Percentiles rank a stretch among this genome's conserved stretches.
These are phyloP conservation scores for Boletus sp. DNA, from an alignment of 768 basidiomycete genomes.

Conservation along the genomic window DNA sequence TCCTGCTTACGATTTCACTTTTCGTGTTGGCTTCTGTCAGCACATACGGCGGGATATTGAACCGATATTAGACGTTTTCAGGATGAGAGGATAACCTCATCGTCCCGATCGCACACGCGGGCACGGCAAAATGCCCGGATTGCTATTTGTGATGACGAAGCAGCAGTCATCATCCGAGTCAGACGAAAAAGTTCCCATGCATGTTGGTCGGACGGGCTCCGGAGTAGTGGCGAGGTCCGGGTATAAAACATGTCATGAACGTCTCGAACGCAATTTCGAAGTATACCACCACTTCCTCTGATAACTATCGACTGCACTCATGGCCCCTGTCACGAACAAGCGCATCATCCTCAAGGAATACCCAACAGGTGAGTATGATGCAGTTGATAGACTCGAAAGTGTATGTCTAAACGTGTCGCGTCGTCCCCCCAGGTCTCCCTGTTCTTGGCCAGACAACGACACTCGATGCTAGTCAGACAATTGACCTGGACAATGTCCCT, in stretches of 20 bases:
- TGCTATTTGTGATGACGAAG: background rate
- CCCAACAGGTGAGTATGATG: background rate
- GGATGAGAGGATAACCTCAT: no score
- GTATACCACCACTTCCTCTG: background rate
- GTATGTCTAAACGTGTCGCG: background rate
- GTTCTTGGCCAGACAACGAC: conserved; percentile 42
- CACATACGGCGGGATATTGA: background rate
- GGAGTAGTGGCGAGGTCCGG: background rate
- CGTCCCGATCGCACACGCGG: background rate
- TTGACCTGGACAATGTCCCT: conserved; percentile 46
- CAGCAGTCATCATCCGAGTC: background rate
- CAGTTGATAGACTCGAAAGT: no score
- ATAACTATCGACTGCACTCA: background rate
- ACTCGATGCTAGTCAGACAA: conserved; percentile 42
- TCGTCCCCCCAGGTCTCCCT: background rate
- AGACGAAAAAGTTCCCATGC: background rate
- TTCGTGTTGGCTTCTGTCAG: background rate
- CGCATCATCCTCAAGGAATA: conserved; percentile 37
- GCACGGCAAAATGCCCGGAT: background rate
- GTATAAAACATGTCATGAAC: background rate
- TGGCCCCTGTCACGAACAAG: conserved; percentile 28
- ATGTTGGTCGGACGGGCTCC: background rate
- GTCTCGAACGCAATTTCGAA: background rate
- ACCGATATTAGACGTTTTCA: no score
- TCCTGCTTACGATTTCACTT: background rate